Evolutionary conservation across 495 filamentous ascomycete species (phyloP).

Genomic region (Parathielavia hyrcaniae): DNA sequence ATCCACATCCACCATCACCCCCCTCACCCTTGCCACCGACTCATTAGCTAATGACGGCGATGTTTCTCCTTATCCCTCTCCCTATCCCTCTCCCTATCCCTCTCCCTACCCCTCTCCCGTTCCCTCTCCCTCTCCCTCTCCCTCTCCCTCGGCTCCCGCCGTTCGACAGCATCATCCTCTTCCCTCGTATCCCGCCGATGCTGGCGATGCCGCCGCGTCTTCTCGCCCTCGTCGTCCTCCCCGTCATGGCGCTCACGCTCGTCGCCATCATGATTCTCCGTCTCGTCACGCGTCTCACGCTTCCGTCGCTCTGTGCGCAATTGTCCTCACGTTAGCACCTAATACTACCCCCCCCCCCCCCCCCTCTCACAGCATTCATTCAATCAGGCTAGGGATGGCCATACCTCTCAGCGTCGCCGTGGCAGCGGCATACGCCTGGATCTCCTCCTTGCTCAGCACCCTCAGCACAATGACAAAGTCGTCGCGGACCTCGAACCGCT

Average conservation of each 20-base stretch:
- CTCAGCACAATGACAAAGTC: conserved; percentile 82
- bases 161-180: background rate
- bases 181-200: conserved; percentile 22
- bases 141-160: conserved; percentile 3
- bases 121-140: background rate
- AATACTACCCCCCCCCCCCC: too few relatives aligned
- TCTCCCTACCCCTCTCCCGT: background rate
- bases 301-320: conserved; percentile 31
- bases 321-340: background rate
- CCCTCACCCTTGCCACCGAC: conserved; percentile 19
- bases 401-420: conserved; percentile 73
- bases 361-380: background rate
- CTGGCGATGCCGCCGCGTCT: conserved; percentile 19
- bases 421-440: conserved; percentile 67
- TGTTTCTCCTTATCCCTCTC: conserved; percentile 5
- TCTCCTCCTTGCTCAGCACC: conserved; percentile 73
- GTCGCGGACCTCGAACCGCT: conserved; percentile 72
- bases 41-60: conserved; percentile 22
- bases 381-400: conserved; percentile 16
- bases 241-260: conserved; percentile 20
- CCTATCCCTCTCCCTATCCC: conserved; percentile 18
- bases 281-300: conserved; percentile 20
- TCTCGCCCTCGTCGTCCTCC: conserved; percentile 11
- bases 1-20: too few relatives aligned
- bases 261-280: conserved; percentile 18